Evolutionary conservation across 2,329 filamentous ascomycete species (phyloP), one percentile per base, ranked within the genome.

Genomic region (Penicillium sp.): DNA sequence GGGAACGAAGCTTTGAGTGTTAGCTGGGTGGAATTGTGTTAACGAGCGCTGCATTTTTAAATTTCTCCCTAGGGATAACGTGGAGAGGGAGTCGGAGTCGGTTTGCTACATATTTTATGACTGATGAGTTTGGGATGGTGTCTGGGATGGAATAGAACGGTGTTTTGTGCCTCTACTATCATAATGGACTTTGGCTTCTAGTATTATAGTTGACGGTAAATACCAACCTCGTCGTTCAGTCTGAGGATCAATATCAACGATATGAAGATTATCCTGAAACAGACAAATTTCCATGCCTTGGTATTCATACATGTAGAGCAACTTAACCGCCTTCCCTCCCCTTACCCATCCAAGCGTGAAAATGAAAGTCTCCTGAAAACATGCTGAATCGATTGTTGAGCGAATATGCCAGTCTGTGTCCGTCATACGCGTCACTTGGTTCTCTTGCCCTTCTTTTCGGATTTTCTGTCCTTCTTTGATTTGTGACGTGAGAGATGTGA

Each of bases 1-100:
- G 50, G 69, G 69, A 22, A 72, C 68, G n/a, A 71, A 71, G 48
- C 49, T 65, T 10, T 64, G 42, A 53, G 13, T 13, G 16, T 13
- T n/a, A 31, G 4, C n/a, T 11, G 5, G n/a, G 22, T 14, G 31
- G 26, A 34, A 26, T 3, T 40, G 16, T 44, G 9, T 27, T 45
- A 34, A 37, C 20, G 35, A 42, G 36, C 37, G 16, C 40, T 44
- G 42, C 47, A 44, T 45, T 38, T 22, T 9, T n/a, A n/a, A n/a
- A 9, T 26, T 26, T 26, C 6, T 9, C 24, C 8, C 24, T 8
- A 26, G 24, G 23, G 24, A 26, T 23, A 22, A 29, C 23, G n/a
- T 37, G 46, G 42, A 42, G 27, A 31, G 18, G 46, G 41, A 40
- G 42, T 45, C 8, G 47, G 44, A 43, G 31, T 20, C 14, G 28